These are phyloP conservation scores for Entonaema liquescens DNA, from an alignment of 495 filamentous ascomycete genomes.

Conservation along the genomic window DNA sequence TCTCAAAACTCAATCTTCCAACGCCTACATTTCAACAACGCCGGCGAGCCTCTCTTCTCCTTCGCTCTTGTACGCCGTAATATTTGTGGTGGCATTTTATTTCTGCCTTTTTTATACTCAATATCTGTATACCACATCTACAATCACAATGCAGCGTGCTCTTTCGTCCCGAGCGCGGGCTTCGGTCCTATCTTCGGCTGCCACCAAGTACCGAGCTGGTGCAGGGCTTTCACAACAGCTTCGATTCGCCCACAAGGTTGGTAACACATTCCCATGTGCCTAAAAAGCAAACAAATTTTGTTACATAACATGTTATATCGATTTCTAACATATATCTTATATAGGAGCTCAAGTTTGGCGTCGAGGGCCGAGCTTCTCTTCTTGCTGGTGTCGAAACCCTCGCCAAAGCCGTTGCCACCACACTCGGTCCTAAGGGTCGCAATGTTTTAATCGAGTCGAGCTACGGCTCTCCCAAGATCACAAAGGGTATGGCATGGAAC, in stretches of 20 bases:
- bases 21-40: conserved; percentile 25
- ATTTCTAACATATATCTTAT: conserved; percentile 24
- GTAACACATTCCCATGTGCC: conserved; percentile 42
- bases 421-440: conserved; percentile 95
- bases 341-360: conserved; percentile 97
- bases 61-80: conserved; percentile 11
- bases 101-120: conserved; percentile 23
- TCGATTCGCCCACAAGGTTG: conserved; percentile 93
- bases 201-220: conserved; percentile 65
- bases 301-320: conserved; percentile 13
- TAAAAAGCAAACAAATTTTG: background rate
- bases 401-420: conserved; percentile 94
- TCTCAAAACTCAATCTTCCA: conserved; percentile 31
- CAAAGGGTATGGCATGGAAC: conserved; percentile 76
- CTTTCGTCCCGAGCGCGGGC: conserved; percentile 70
- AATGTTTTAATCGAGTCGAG: conserved; percentile 98
- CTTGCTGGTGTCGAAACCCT: conserved; percentile 96
- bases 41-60: conserved; percentile 12
- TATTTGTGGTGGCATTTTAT: conserved; percentile 41
- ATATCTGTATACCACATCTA: conserved; percentile 22
- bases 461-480: conserved; percentile 99
- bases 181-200: conserved; percentile 69
- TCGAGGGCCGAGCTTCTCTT: conserved; percentile 88
- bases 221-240: conserved; percentile 73
- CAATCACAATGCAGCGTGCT: conserved; percentile 74